Evolutionary conservation across 768 basidiomycete genomes (phyloP), one percentile per base, ranked within the genome.

Genomic region (Harrya chromipes): DNA sequence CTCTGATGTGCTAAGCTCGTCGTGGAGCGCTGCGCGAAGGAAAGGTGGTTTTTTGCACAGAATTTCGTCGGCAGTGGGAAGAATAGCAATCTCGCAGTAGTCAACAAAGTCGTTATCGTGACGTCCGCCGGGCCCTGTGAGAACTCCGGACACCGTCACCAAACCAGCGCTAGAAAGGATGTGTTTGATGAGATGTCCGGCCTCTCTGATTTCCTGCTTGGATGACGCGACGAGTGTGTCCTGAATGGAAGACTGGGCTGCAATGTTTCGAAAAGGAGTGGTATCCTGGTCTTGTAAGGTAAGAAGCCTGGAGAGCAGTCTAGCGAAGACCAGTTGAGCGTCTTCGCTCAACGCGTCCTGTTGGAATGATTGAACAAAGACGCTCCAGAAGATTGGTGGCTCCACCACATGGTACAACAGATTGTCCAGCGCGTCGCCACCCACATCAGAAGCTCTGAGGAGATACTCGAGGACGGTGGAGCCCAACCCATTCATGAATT

Each of bases 31-130:
- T 2, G 73, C 63, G 4, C 78, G 74, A 12, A 85, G 60, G 52
- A 82, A 85, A 2, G 85, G 68, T 1, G 53, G 52, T 9, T 78
- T 72, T 12, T 43, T 63, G 33, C 69, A 82, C 2, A 54, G 49
- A 11, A 85, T 68, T 58, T 87, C 85, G 36, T 80, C 78, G 0
- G 78, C 73, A 4, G 84, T 84, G 2, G 85, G 85, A 4, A 83
- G 67, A 41, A 87, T 81, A 12, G 76, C 62, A 17, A 87, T 81
- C 21, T 76, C 49, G 6, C 74, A 74, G 54, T 82, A 85, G 52
- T 85, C 74, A 5, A 59, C 59, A 48, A 78, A 78, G 57, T 87
- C 85, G 40, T 87, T 87, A 58, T 85, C 83, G 47, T 87, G 85
- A 1, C 85, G 73, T 2, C 84, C 85, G 0, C 85, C 85, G 1